Percentiles rank a stretch among this genome's conserved stretches.
Conservation (phyloP, 768 basidiomycete species). For the Strobilomyces dryophilus region DNA sequence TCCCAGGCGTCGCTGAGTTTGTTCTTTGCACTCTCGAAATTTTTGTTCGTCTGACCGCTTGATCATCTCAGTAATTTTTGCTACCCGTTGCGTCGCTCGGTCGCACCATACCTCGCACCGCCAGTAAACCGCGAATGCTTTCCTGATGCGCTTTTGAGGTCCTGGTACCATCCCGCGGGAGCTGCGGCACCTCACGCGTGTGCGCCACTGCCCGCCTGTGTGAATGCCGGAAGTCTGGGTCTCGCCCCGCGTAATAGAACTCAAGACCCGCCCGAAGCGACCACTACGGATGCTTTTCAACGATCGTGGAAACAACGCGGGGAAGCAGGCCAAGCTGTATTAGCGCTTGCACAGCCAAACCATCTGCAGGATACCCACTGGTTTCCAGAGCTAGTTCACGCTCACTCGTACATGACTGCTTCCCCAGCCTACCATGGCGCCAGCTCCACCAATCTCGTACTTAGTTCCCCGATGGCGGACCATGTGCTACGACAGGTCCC, state of each 20-base stretch:
- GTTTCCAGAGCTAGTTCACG: neutral
- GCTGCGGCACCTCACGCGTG: neutral
- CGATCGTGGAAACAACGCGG: neutral
- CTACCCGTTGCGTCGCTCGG: neutral
- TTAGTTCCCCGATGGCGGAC: neutral
- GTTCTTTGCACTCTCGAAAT: neutral
- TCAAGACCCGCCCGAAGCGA: slow-evolving; percentile 13
- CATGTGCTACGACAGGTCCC: slow-evolving; percentile 3
- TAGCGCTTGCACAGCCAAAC: slow-evolving; percentile 7
- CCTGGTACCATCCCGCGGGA: neutral
- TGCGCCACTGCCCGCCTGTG: slow-evolving; percentile 1
- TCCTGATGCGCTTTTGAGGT: neutral
- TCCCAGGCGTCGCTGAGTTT: slow-evolving; percentile 6
- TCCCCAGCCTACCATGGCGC: neutral
- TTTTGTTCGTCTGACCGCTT: neutral
- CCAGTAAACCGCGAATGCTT: neutral
- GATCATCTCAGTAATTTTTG: slow-evolving; percentile 3
- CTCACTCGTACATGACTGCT: neutral
- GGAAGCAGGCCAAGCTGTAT: slow-evolving; percentile 19
- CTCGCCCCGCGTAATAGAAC: neutral
- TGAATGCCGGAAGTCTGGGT: neutral
- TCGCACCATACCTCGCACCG: no score
- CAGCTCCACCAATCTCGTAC: neutral
- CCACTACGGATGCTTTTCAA: neutral
- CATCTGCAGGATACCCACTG: neutral